A percentile compares a stretch with the other conserved stretches of the same genome.
phyloP scores from a whole-genome alignment of 164 flowering plant species.

The Litsea cubeba region DNA sequence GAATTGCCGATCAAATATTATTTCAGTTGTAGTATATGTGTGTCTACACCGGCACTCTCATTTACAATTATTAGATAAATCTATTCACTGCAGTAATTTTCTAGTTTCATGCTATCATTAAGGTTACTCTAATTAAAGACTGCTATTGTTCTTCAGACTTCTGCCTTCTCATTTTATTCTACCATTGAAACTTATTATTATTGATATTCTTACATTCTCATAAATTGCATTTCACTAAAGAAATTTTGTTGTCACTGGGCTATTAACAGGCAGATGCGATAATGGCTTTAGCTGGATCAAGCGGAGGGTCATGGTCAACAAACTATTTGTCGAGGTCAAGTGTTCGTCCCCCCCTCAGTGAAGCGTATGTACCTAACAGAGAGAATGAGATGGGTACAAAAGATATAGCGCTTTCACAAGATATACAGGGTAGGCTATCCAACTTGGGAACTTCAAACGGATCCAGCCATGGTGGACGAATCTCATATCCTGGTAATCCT shows the following conservation, averaged over 20 bases:
- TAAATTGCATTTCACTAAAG: not conserved
- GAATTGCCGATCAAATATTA: not conserved
- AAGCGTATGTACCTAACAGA: constrained; percentile 26
- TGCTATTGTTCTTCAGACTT: too few relatives aligned
- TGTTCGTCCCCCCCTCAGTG: constrained; percentile 23
- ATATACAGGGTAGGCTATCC: constrained; percentile 35
- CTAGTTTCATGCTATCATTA: not conserved
- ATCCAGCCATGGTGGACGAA: constrained; percentile 31
- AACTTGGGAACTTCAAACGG: constrained; percentile 28
- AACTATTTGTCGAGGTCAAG: constrained; percentile 46
- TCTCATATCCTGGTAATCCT: constrained; percentile 20
- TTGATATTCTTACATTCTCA: not conserved
- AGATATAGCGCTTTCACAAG: constrained; percentile 22
- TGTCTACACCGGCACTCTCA: not conserved
- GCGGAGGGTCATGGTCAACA: constrained; percentile 95
- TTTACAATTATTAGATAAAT: not conserved
- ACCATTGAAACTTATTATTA: not conserved
- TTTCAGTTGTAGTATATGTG: not conserved
- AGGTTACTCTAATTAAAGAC: not conserved
- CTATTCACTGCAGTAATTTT: not conserved
- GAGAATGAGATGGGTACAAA: constrained; percentile 32
- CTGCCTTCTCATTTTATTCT: not conserved
- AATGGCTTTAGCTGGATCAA: constrained; percentile 93
- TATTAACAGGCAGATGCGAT: constrained; percentile 82
- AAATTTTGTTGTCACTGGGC: not conserved